Percentiles rank a stretch among this genome's conserved stretches.
Conservation (phyloP, 768 basidiomycete species). For the Amanita exitialis region DNA sequence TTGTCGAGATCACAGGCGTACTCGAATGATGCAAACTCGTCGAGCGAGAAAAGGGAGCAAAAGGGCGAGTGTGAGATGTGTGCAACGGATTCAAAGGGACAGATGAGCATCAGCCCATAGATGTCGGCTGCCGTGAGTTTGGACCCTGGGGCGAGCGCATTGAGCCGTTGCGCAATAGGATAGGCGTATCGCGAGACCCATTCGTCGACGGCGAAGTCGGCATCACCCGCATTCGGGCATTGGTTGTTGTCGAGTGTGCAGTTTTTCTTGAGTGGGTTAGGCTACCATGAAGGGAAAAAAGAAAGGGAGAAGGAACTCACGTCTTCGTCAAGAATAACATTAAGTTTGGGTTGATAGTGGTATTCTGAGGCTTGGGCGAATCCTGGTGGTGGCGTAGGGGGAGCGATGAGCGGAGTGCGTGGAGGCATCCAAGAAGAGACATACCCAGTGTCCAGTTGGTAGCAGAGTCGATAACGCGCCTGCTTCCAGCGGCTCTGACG, state of each 20-base stretch:
- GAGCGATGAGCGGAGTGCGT: not conserved
- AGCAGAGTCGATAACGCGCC: conserved; percentile 58
- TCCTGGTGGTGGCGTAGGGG: conserved; percentile 27
- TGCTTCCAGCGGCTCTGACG: conserved; percentile 33
- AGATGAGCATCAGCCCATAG: conserved; percentile 56
- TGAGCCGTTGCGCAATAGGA: conserved; percentile 48
- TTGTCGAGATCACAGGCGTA: conserved; percentile 68
- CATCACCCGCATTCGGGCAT: conserved; percentile 47
- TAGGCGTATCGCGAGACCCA: conserved; percentile 52
- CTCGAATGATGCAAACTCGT: conserved; percentile 60
- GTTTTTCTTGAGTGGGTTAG: conserved; percentile 32
- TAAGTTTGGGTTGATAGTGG: conserved; percentile 33
- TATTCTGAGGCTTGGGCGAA: conserved; percentile 45
- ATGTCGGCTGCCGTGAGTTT: conserved; percentile 46
- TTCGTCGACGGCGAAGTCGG: conserved; percentile 30
- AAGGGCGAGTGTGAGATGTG: conserved; percentile 45
- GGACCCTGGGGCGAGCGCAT: conserved; percentile 51
- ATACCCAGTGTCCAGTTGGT: conserved; percentile 61
- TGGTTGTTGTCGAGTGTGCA: conserved; percentile 57
- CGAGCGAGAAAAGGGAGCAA: conserved; percentile 56
- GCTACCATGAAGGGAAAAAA: not conserved
- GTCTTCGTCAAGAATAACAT: conserved; percentile 47
- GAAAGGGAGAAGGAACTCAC: conserved; percentile 22
- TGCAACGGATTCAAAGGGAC: conserved; percentile 72
- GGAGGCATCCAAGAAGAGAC: not conserved